phyloP scores from a whole-genome alignment of 345 rosid genomes.

The Bruguiera parviflora region DNA sequence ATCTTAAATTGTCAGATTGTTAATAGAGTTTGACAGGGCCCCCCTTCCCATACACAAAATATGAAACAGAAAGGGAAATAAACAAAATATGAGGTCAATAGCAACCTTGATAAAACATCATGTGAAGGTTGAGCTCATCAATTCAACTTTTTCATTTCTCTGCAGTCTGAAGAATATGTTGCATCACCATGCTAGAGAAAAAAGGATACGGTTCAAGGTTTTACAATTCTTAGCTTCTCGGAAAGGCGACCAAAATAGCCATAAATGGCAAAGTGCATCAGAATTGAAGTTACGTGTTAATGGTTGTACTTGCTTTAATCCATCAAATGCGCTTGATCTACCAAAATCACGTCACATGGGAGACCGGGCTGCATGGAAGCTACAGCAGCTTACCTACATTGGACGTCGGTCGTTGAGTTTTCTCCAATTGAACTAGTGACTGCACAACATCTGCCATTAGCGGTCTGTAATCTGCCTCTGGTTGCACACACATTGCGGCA shows the following conservation, averaged over 20 bases:
- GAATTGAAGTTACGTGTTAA: neutral
- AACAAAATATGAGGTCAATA: too few relatives aligned
- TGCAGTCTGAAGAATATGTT: too few relatives aligned
- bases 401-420: constrained; percentile 50
- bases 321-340: constrained; percentile 35
- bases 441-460: constrained; percentile 94
- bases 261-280: neutral
- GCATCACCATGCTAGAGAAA: too few relatives aligned
- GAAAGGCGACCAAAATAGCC: neutral
- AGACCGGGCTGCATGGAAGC: constrained; percentile 46
- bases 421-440: constrained; percentile 75
- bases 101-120: too few relatives aligned
- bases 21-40: too few relatives aligned
- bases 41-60: too few relatives aligned
- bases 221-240: neutral
- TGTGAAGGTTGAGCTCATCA: too few relatives aligned
- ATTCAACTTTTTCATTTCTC: too few relatives aligned
- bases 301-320: neutral
- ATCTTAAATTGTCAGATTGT: too few relatives aligned
- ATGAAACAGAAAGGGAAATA: too few relatives aligned
- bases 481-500: constrained; percentile 95
- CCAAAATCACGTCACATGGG: constrained; percentile 34
- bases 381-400: constrained; percentile 49
- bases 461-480: constrained; percentile 86
- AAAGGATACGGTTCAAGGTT: too few relatives aligned